Base-by-base conservation (phyloP, 441 rosid species). In the Monsonia emarginata region DNA sequence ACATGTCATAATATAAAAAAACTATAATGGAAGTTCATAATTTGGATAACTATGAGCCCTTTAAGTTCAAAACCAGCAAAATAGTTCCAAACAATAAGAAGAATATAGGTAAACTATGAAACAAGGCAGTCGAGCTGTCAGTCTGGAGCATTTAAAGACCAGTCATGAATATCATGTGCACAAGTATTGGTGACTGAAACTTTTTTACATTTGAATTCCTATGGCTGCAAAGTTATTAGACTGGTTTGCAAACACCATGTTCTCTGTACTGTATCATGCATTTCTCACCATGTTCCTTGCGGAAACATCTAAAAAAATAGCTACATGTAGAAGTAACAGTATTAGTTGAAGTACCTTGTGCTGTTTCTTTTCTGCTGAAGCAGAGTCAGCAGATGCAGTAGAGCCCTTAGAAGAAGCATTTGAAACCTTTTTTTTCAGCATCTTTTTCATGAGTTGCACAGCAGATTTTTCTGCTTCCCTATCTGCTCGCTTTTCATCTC, bases 391-490 rank as follows among this genome's bases (percentile, higher is more conserved):
- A 69, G 78, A 59, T 27, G 76, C 57, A 48, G 65, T 62, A 60
- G 85, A 76, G 69, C 76, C 79, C 78, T 76, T 79, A 30, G 86
- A 74, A 42, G 79, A 76, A 62, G 84, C 77, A 57, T 79, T 82
- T 40, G 75, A 74, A 79, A 81, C 72, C 63, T 78, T 89, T 61
- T 87, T 87, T 85, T 79, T 87, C 56, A 85, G 77, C 64, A 83
- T 80, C 78, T 79, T 85, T 70, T 83, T 89, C 88, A 87, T 68
- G 26, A 80, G 73, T 68, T 81, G 77, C 64, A 82, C 81, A 19
- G 85, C 78, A 60, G 86, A 81, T 75, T 80, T 86, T 19, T 83
- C 95, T 30, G 79, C 79, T 76, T 83, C 91, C 73, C 82, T 88
- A 67, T 85, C 88, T 13, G 65, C 64, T 62, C 79, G 74, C 67